Conservation (phyloP, 768 basidiomycete species). For the Lentinula sp. region DNA sequence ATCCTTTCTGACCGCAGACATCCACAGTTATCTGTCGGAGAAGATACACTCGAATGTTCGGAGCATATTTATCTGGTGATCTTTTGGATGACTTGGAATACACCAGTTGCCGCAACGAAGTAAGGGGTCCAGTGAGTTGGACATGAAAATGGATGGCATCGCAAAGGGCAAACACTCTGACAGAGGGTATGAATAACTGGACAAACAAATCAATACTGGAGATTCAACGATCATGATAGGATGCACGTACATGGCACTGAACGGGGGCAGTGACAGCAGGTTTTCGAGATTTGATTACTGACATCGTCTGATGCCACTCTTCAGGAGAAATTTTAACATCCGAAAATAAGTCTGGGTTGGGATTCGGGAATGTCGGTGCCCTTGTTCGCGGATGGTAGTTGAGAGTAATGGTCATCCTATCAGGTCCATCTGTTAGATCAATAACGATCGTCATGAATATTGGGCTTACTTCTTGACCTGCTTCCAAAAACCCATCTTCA, state of each 20-base stretch:
- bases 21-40: conserved; percentile 41
- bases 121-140: conserved; percentile 44
- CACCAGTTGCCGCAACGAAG: conserved; percentile 39
- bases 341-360: conserved; percentile 3
- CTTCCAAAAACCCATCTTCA: conserved; percentile 32
- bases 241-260: conserved; percentile 2
- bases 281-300: conserved; percentile 5
- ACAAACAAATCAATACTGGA: background rate
- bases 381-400: conserved; percentile 11
- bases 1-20: conserved; percentile 27
- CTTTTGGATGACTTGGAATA: conserved; percentile 18
- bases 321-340: conserved; percentile 9
- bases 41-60: conserved; percentile 42
- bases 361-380: conserved; percentile 5
- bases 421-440: background rate
- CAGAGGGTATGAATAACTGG: conserved; percentile 57
- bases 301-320: conserved; percentile 12
- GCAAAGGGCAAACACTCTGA: conserved; percentile 43
- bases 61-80: conserved; percentile 3
- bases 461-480: conserved; percentile 36
- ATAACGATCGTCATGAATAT: background rate
- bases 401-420: conserved; percentile 4
- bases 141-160: conserved; percentile 63
- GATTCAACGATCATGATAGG: background rate
- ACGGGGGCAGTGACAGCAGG: background rate